Evolutionary conservation across 2,329 filamentous ascomycete species (phyloP), one percentile per base, ranked within the genome.

Genomic region (Cladophialophora immunda): DNA sequence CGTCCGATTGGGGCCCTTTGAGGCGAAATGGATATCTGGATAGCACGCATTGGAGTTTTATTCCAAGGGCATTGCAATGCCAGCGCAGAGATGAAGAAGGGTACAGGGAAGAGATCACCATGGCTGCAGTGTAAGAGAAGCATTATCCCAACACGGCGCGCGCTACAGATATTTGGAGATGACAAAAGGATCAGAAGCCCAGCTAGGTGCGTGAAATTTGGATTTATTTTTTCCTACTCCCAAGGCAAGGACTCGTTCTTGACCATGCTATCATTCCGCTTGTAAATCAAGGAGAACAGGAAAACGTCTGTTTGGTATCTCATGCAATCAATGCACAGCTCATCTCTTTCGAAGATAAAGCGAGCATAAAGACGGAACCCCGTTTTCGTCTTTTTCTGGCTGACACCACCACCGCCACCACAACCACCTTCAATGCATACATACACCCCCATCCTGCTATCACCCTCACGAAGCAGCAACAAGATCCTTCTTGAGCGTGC

Each of bases 401-500:
- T 50, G 45, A 22, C 6, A 19, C 45, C 22, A 50, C 5, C 17
- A 19, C 36, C 36, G 13, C 13, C 41, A 7, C 41, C 41, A 47
- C 15, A 8, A 17, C 36, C 36, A 15, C 36, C 36, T n/a, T 5
- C n/a, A 41, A 2, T n/a, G n/a, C n/a, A n/a, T n/a, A n/a, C n/a
- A n/a, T 17, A 4, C 38, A n/a, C 4, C 38, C 38, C 38, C 25
- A 25, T 19, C n/a, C 45, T 11, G 19, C 22, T 9, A 17, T 25
- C 45, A 19, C 22, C n/a, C 75, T 81, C 86, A 88, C 77, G 83
- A 80, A 78, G 81, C 77, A 78, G 83, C 79, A 78, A 83, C 81
- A 76, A 91, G 83, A 78, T 99, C 95, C 93, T 98, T 99, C 93
- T 99, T 99, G 92, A 99, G 93, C 68, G 93, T 96, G 86, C 95